These are phyloP conservation scores for Mycena maculata DNA, from an alignment of 768 basidiomycete species.

Conservation along the genomic window DNA sequence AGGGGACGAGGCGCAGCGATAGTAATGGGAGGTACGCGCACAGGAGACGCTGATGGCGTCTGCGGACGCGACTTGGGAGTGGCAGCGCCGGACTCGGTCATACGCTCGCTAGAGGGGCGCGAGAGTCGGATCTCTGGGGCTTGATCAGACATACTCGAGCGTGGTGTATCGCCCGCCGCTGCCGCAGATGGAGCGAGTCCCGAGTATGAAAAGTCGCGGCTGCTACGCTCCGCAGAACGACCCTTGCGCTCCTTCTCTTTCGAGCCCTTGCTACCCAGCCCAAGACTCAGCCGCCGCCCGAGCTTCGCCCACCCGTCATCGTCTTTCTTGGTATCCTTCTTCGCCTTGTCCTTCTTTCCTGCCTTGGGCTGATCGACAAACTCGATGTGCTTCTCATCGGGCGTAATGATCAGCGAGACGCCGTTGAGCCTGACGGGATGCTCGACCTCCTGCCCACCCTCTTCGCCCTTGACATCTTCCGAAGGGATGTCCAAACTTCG, in stretches of 20 bases:
- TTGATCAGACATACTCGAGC: slow-evolving; percentile 15
- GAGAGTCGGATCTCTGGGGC: slow-evolving; percentile 26
- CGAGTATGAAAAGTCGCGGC: slow-evolving; percentile 20
- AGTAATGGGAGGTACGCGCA: slow-evolving; percentile 34
- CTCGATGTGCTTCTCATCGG: slow-evolving; percentile 52
- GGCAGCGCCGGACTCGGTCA: neutral
- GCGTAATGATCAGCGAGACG: slow-evolving; percentile 32
- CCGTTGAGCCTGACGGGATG: slow-evolving; percentile 42
- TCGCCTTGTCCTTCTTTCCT: slow-evolving; percentile 51
- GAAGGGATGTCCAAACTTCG: slow-evolving; percentile 58
- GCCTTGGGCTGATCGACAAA: slow-evolving; percentile 48
- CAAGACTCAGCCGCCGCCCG: slow-evolving; percentile 70
- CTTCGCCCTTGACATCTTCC: slow-evolving; percentile 40
- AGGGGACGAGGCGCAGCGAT: slow-evolving; percentile 33
- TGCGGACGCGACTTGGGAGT: slow-evolving; percentile 22
- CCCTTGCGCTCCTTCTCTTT: slow-evolving; percentile 50
- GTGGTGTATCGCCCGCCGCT: slow-evolving; percentile 3
- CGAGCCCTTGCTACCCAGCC: slow-evolving; percentile 58
- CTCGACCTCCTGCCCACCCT: slow-evolving; percentile 43
- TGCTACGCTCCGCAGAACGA: slow-evolving; percentile 46
- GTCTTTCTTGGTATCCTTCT: slow-evolving; percentile 51
- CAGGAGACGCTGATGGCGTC: slow-evolving; percentile 11
- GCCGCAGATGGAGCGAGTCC: neutral
- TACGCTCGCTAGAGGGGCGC: slow-evolving; percentile 10
- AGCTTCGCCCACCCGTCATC: slow-evolving; percentile 72